phyloP scores from a whole-genome alignment of 1,284 basidiomycete genomes.

The Ganoderma lingzhi region DNA sequence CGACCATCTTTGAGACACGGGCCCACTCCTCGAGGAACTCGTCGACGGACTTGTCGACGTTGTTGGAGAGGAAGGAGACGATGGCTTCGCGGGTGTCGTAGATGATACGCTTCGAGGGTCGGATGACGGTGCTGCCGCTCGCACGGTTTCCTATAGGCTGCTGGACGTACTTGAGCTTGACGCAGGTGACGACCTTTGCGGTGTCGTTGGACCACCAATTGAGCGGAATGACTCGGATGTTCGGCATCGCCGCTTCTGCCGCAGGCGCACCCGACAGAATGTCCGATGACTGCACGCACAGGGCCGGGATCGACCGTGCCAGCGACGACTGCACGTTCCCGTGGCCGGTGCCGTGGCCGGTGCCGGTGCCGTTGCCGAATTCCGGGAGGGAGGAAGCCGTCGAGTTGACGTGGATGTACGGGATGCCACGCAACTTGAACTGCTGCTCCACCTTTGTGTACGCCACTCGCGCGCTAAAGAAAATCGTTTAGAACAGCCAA shows the following conservation, averaged over 20 bases:
- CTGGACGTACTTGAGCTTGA: conserved; percentile 88
- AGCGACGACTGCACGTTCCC: conserved; percentile 66
- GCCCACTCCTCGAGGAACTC: conserved; percentile 93
- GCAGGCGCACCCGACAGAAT: conserved; percentile 84
- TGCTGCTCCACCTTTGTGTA: conserved; percentile 90
- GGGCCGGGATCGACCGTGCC: conserved; percentile 76
- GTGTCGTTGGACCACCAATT: conserved; percentile 90
- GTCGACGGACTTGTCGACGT: conserved; percentile 87
- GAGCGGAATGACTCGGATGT: conserved; percentile 86
- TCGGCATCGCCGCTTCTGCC: conserved; percentile 90
- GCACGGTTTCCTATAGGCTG: conserved; percentile 80
- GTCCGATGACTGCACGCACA: conserved; percentile 84
- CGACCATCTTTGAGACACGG: conserved; percentile 89
- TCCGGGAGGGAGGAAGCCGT: conserved; percentile 51
- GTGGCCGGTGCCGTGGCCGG: too few relatives aligned
- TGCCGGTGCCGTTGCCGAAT: conserved; percentile 45
- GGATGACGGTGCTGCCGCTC: conserved; percentile 67
- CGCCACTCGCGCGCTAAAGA: conserved; percentile 83
- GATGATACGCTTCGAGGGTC: conserved; percentile 84
- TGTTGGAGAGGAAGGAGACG: conserved; percentile 86
- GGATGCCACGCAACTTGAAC: conserved; percentile 83
- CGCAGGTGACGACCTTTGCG: conserved; percentile 81
- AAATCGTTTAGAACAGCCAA: background rate
- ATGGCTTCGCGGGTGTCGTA: conserved; percentile 88
- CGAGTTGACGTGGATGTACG: conserved; percentile 81